Evolutionary conservation across 345 rosid genomes (phyloP).

Genomic region (Salix viminalis): DNA sequence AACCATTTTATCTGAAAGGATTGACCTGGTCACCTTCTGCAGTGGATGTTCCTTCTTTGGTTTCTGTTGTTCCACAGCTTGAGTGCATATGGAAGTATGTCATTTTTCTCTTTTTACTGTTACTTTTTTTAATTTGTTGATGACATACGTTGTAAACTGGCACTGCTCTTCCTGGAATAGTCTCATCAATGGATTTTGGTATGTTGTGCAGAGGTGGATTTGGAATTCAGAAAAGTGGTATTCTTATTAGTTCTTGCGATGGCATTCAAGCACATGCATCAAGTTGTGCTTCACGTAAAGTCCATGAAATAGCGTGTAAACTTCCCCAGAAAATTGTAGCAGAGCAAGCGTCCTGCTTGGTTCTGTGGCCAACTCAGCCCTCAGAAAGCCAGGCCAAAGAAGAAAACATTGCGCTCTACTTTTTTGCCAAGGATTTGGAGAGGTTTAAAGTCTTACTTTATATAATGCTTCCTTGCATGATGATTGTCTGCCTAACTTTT

Average conservation of each 20-base stretch:
- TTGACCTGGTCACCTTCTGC: background rate
- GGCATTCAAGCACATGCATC: conserved; percentile 58
- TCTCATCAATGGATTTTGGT: background rate
- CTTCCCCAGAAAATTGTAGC: conserved; percentile 22
- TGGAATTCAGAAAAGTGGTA: background rate
- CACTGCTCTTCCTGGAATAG: background rate
- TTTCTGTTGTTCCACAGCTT: background rate
- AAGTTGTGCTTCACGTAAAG: conserved; percentile 68
- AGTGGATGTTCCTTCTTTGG: background rate
- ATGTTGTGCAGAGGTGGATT: conserved; percentile 5
- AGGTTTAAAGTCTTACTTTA: background rate
- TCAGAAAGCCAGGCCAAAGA: background rate
- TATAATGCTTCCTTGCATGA: background rate
- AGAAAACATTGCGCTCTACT: conserved; percentile 1
- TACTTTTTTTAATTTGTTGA: background rate
- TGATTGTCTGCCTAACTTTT: background rate
- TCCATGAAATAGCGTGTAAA: conserved; percentile 51
- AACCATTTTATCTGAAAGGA: background rate
- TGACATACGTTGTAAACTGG: background rate
- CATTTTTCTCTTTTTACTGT: background rate
- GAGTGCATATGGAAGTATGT: conserved; percentile 4
- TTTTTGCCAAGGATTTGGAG: background rate
- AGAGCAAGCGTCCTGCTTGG: conserved; percentile 8
- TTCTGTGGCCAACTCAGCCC: conserved; percentile 5
- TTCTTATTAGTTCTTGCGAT: background rate